A percentile compares a stretch with the other conserved stretches of the same genome.
Evolutionary conservation across 176 grass and related monocot species (phyloP).

Genomic region (Oryza meridionalis): DNA sequence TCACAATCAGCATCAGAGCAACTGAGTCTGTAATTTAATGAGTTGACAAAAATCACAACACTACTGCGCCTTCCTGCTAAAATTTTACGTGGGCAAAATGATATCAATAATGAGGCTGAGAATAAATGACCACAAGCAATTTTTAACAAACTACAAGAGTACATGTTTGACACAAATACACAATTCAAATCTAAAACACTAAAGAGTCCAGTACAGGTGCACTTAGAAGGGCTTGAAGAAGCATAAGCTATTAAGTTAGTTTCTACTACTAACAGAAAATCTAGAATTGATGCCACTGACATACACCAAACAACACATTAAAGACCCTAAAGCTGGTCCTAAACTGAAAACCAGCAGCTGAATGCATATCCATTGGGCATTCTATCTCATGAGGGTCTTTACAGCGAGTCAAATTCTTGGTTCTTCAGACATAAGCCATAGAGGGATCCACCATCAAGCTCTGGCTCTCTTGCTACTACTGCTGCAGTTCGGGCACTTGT

Average conservation of each 20-base stretch:
- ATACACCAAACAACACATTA: conserved; percentile 52
- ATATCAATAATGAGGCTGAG: background rate
- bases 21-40: background rate
- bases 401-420: conserved; percentile 51
- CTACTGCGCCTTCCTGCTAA: background rate
- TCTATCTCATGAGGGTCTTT: conserved; percentile 42
- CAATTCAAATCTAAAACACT: conserved; percentile 27
- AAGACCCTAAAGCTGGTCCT: conserved; percentile 53
- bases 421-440: conserved; percentile 42
- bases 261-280: conserved; percentile 49
- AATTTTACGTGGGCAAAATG: conserved; percentile 4
- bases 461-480: conserved; percentile 87
- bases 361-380: conserved; percentile 39
- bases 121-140: conserved; percentile 19
- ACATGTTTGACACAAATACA: conserved; percentile 41
- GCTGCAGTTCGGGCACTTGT: conserved; percentile 93
- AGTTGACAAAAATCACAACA: background rate
- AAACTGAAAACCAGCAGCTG: conserved; percentile 55
- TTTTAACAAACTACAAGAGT: conserved; percentile 47
- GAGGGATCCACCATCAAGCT: conserved; percentile 43
- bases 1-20: background rate
- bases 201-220: conserved; percentile 28
- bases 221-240: conserved; percentile 38
- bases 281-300: conserved; percentile 36
- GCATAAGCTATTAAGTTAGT: conserved; percentile 54